phyloP scores from a whole-genome alignment of 1,284 basidiomycete genomes.

The Cryptococcus hybrid region DNA sequence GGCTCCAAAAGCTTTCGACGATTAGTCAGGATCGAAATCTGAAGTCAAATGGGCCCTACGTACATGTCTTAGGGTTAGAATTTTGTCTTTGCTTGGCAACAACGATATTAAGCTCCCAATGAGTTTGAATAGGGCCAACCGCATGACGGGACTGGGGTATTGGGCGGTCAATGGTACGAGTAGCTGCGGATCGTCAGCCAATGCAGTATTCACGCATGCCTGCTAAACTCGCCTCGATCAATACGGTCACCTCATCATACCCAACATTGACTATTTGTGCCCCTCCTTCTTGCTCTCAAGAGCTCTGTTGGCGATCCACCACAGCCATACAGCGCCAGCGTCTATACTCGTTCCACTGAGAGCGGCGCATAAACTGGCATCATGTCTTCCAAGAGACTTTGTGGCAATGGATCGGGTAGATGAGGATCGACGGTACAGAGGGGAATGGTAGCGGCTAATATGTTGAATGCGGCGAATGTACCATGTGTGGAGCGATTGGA shows the following conservation, averaged over 20 bases:
- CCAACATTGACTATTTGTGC: constrained; percentile 9
- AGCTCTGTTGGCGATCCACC: constrained; percentile 15
- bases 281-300: neutral
- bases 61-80: constrained; percentile 31
- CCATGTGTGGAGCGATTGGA: constrained; percentile 25
- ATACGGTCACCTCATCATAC: constrained; percentile 27
- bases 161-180: constrained; percentile 36
- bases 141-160: constrained; percentile 19
- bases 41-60: neutral
- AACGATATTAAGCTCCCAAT: constrained; percentile 23
- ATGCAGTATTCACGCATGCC: neutral
- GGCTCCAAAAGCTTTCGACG: constrained; percentile 26
- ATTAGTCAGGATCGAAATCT: neutral
- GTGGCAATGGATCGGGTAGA: constrained; percentile 2
- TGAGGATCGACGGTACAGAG: neutral
- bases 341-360: constrained; percentile 21
- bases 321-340: constrained; percentile 22
- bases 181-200: constrained; percentile 12
- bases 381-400: constrained; percentile 17
- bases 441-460: constrained; percentile 21
- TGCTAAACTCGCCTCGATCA: constrained; percentile 30
- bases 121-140: constrained; percentile 35
- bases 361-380: constrained; percentile 28
- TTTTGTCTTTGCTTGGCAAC: constrained; percentile 12
- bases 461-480: constrained; percentile 27